These are phyloP conservation scores for Agapanthus africanus DNA, from an alignment of 106 monocot genomes.

Conservation along the genomic window DNA sequence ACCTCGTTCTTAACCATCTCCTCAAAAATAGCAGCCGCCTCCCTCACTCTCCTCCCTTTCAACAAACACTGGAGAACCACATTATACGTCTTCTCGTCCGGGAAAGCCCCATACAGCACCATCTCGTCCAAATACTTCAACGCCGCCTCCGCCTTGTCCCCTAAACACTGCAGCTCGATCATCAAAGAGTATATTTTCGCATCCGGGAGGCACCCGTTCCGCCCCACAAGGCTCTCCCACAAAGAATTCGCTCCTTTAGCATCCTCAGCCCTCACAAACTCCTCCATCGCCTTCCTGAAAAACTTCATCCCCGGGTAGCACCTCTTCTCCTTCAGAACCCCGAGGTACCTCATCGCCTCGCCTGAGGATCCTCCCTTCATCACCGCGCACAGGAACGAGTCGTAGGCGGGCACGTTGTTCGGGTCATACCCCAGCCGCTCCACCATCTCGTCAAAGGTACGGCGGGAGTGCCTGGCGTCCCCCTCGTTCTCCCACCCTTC, in stretches of 20 bases:
- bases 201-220: conserved; percentile 30
- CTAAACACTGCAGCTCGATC: conserved; percentile 36
- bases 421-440: conserved; percentile 41
- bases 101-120: conserved; percentile 52
- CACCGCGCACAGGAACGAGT: conserved; percentile 55
- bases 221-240: conserved; percentile 42
- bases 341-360: conserved; percentile 32
- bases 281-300: conserved; percentile 30
- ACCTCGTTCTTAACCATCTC: conserved; percentile 86
- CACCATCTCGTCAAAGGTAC: conserved; percentile 64
- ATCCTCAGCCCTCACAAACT: conserved; percentile 15
- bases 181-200: conserved; percentile 43
- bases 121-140: conserved; percentile 51
- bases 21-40: conserved; percentile 31
- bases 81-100: conserved; percentile 47
- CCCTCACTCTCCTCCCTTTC: conserved; percentile 25
- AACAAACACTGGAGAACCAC: conserved; percentile 41
- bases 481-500: conserved; percentile 73
- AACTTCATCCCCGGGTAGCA: conserved; percentile 70
- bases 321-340: conserved; percentile 17
- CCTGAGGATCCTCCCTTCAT: neutral
- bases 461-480: conserved; percentile 24
- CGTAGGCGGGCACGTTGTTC: conserved; percentile 49
- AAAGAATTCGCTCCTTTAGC: conserved; percentile 21
- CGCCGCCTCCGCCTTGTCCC: conserved; percentile 18